These are phyloP conservation scores for Paraleonurus japonicus DNA, from an alignment of 257 asterid species.

Conservation along the genomic window DNA sequence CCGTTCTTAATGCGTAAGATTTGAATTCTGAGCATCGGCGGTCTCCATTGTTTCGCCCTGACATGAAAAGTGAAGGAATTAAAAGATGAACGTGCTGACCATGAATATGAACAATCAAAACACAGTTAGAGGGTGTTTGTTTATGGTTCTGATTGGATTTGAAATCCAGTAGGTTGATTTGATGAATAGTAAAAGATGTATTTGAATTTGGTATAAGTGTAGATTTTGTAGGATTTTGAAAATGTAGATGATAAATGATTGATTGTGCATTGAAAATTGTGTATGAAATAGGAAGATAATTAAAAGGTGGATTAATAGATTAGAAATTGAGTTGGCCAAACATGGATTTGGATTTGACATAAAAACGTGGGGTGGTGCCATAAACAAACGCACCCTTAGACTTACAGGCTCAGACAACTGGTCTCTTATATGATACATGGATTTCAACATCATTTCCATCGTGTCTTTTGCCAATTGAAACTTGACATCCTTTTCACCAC, in stretches of 20 bases:
- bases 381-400: neutral
- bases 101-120: neutral
- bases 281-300: no score
- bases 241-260: neutral
- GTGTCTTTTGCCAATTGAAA: conserved; percentile 58
- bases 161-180: no score
- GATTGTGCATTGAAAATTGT: no score
- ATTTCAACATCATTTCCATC: conserved; percentile 59
- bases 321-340: no score
- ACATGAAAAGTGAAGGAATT: conserved; percentile 3
- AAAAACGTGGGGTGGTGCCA: neutral
- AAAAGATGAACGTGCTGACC: neutral
- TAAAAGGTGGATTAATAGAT: no score
- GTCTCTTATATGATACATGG: conserved; percentile 52
- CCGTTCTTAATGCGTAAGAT: conserved; percentile 23
- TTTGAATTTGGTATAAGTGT: no score
- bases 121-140: neutral
- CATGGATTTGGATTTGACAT: neutral
- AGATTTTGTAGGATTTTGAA: no score
- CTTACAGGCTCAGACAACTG: conserved; percentile 44
- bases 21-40: conserved; percentile 18
- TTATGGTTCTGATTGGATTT: no score
- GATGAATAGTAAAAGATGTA: no score
- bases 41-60: conserved; percentile 38
- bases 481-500: conserved; percentile 39